Conservation (phyloP, 768 basidiomycete species). For the Serendipita vermifera region DNA sequence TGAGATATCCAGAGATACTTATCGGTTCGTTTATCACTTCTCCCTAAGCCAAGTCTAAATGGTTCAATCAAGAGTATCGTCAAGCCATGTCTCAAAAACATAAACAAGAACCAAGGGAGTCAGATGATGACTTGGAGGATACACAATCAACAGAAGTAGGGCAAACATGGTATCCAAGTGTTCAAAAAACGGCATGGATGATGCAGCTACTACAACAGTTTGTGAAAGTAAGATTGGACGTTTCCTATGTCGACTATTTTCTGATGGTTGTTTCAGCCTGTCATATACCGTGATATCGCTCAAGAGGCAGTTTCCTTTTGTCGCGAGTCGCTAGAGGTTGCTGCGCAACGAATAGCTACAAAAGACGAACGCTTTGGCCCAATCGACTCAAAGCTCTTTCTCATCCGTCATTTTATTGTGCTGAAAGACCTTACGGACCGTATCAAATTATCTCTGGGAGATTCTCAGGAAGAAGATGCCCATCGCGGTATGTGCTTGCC, state of each 20-base stretch:
- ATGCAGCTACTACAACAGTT: constrained; percentile 80
- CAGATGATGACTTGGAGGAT: neutral
- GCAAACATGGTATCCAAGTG: constrained; percentile 84
- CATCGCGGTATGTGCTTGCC: neutral
- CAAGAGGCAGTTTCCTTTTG: constrained; percentile 82
- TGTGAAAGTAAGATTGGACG: constrained; percentile 53
- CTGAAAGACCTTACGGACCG: constrained; percentile 76
- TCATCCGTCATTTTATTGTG: constrained; percentile 79
- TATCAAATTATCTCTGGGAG: constrained; percentile 28
- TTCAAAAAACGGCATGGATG: constrained; percentile 84
- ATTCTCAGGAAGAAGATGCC: neutral
- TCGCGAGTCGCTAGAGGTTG: constrained; percentile 62
- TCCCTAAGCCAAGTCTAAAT: too few species aligned
- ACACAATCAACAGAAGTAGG: constrained; percentile 39
- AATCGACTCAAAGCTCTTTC: constrained; percentile 72
- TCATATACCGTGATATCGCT: constrained; percentile 92
- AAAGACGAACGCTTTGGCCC: constrained; percentile 32
- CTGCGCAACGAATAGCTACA: constrained; percentile 48
- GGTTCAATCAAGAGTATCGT: neutral
- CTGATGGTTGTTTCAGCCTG: constrained; percentile 45
- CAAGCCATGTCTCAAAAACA: neutral
- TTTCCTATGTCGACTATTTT: neutral
- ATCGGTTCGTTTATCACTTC: constrained; percentile 41
- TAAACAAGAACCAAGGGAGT: neutral
- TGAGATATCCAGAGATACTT: constrained; percentile 78